These are phyloP conservation scores for Pythium insidiosum DNA, from an alignment of 352 stramenopile species.

Conservation along the genomic window DNA sequence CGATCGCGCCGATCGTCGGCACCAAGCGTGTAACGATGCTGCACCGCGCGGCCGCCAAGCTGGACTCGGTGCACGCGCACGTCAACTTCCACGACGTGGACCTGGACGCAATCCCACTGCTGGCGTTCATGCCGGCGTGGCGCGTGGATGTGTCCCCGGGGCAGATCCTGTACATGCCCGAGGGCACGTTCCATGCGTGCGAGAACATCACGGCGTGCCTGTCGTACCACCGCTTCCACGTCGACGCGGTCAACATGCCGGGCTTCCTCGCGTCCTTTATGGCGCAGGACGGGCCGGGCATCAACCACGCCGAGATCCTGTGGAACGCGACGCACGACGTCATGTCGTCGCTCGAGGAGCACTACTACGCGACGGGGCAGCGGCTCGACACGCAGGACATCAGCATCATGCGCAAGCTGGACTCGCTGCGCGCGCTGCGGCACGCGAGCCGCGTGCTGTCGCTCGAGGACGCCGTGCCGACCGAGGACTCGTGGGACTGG, in stretches of 20 bases:
- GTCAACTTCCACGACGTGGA: conserved; percentile 81
- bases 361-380: conserved; percentile 45
- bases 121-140: conserved; percentile 85
- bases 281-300: conserved; percentile 83
- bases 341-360: conserved; percentile 82
- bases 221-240: conserved; percentile 92
- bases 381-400: conserved; percentile 29
- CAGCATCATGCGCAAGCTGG: conserved; percentile 49
- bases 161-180: conserved; percentile 92
- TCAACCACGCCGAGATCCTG: conserved; percentile 89
- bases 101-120: conserved; percentile 79
- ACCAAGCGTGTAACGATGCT: conserved; percentile 75
- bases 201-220: conserved; percentile 91
- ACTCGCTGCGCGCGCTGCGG: conserved; percentile 49
- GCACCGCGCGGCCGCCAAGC: conserved; percentile 57
- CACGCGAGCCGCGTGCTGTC: conserved; percentile 57
- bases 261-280: conserved; percentile 88
- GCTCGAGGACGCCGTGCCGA: conserved; percentile 59
- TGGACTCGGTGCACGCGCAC: conserved; percentile 80
- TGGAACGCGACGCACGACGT: conserved; percentile 90
- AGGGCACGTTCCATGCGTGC: conserved; percentile 89
- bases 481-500: conserved; percentile 74
- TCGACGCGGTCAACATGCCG: conserved; percentile 87
- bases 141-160: conserved; percentile 84
- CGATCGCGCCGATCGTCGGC: conserved; percentile 90